Percentiles rank a stretch among this genome's conserved stretches.
Evolutionary conservation across 805 yeast genomes (phyloP).

Genomic region (Candida saitoana): DNA sequence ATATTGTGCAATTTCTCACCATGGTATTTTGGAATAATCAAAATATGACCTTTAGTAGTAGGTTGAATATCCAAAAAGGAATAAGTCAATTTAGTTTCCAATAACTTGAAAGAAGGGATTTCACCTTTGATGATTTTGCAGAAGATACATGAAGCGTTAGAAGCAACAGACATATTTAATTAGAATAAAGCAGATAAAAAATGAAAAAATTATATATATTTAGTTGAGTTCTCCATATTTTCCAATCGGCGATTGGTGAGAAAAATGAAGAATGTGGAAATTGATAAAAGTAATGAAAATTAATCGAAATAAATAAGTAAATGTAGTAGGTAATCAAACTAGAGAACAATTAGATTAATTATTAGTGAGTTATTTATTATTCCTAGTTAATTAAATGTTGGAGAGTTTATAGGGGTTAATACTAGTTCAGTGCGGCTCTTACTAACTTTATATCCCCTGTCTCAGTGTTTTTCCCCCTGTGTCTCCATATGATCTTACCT

Average conservation of each 20-base stretch:
- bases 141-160: conserved; percentile 57
- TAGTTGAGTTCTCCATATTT: background rate
- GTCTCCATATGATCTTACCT: too few relatives aligned
- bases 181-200: background rate
- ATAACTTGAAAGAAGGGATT: conserved; percentile 86
- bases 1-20: conserved; percentile 90
- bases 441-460: too few relatives aligned
- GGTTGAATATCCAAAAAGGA: conserved; percentile 95
- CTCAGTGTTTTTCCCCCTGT: too few relatives aligned
- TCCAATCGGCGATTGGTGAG: background rate
- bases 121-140: conserved; percentile 95
- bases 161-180: background rate
- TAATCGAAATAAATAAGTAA: too few relatives aligned
- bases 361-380: too few relatives aligned
- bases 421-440: too few relatives aligned
- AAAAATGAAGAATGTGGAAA: too few relatives aligned
- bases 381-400: too few relatives aligned
- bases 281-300: too few relatives aligned
- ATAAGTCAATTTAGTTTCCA: conserved; percentile 76
- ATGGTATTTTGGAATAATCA: conserved; percentile 89
- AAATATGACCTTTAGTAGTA: conserved; percentile 80
- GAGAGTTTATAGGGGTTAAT: too few relatives aligned
- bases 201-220: background rate
- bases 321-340: too few relatives aligned
- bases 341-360: too few relatives aligned